Evolutionary conservation across 2,329 filamentous ascomycete species (phyloP).

Genomic region (Fusarium goolgardi): DNA sequence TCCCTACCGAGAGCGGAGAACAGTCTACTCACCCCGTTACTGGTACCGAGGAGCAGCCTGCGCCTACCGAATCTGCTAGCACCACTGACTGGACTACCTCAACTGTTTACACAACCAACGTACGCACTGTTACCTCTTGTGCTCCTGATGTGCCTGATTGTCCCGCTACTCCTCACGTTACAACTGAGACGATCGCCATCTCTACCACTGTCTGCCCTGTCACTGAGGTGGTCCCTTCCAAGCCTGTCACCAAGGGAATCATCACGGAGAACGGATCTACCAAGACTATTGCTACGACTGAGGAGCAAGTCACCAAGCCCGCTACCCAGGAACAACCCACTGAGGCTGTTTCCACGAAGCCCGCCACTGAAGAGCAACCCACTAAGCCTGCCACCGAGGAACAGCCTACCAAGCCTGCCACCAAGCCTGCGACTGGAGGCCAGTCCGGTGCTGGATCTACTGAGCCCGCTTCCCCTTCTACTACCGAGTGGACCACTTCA

Average conservation of each 20-base stretch:
- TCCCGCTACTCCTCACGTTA: constrained; percentile 20
- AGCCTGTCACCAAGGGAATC: constrained; percentile 3
- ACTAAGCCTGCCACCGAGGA: constrained; percentile 1
- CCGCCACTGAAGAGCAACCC: neutral
- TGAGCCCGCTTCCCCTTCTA: constrained; percentile 13
- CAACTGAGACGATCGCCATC: constrained; percentile 26
- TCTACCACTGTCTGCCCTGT: constrained; percentile 27
- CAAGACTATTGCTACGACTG: constrained; percentile 5
- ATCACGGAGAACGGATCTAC: constrained; percentile 6
- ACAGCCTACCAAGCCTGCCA: neutral
- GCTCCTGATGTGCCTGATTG: constrained; percentile 19
- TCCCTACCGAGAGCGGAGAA: constrained; percentile 2
- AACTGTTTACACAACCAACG: constrained; percentile 31
- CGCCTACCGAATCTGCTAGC: constrained; percentile 19
- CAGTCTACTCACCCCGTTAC: neutral
- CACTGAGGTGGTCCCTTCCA: neutral
- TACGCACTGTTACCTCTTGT: constrained; percentile 30
- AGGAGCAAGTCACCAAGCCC: constrained; percentile 2
- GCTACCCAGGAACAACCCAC: neutral
- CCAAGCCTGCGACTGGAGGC: constrained; percentile 12
- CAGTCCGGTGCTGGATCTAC: constrained; percentile 21
- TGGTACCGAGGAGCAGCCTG: constrained; percentile 8
- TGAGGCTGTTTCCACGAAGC: neutral
- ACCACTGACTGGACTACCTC: constrained; percentile 23
- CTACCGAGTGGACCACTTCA: constrained; percentile 33